Base-by-base conservation (phyloP, 352 stramenopile species). In the Phytophthora podocarpi region DNA sequence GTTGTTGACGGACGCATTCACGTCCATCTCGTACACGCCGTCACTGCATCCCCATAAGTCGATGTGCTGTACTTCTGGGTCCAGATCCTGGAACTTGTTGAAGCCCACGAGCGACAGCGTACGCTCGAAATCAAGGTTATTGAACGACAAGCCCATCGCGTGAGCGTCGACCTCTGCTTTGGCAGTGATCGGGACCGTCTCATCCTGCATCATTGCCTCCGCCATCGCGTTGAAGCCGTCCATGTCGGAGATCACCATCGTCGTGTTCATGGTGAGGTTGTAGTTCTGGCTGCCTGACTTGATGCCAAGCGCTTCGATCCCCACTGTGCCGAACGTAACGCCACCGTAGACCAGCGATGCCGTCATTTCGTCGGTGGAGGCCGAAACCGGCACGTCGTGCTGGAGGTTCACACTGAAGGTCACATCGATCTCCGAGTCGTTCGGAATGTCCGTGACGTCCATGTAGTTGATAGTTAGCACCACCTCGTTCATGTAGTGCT, bases 1-100 rank as follows among this genome's bases (percentile, higher is more conserved):
- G 39, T 83, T 83, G 53, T 77, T 64, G 12, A 89, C 43, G 7
- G 73, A 85, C n/a, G 72, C 72, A 53, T 91, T 88, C 55, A 87
- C 74, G 26, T 72, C 56, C 45, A 89, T 83, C 15, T 73, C 53
- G 53, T 75, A 77, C 21, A 70, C 27, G n/a, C 64, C 71, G 31
- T 71, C 42, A 10, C 39, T 70, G 49, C 71, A 83, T 10, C 69
- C 64, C 18, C 57, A 68, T 18, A 82, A 57, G 53, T 72, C 62
- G 28, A 91, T 86, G 34, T 71, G 57, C 58, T 89, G 77, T 15
- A 91, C 67, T 11, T 62, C 43, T 2, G 72, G 65, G 35, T 59
- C 40, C 4, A 78, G 57, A 5, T 62, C 28, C 13, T 54, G 48
- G 48, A 90, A 89, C 20, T 89, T 80, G 46, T 85, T 52, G 16